These are phyloP conservation scores for Ascoidea asiatica DNA, from an alignment of 805 yeast species.

Conservation along the genomic window DNA sequence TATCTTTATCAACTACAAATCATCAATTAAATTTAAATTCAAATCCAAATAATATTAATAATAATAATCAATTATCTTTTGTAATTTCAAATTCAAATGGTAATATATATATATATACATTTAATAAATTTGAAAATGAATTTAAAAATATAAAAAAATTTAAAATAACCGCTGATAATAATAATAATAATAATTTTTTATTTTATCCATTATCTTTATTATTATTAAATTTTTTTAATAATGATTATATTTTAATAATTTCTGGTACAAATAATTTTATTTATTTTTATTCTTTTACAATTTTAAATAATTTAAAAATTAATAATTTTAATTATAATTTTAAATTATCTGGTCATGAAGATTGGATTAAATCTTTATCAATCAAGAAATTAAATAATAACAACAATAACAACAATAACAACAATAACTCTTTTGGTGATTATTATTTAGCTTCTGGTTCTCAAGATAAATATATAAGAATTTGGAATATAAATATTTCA, in stretches of 20 bases:
- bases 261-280: slow-evolving; percentile 57
- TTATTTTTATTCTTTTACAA: slow-evolving; percentile 36
- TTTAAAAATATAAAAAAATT: slow-evolving; percentile 15
- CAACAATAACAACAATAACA: neutral
- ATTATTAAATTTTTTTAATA: slow-evolving; percentile 6
- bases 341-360: slow-evolving; percentile 79
- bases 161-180: slow-evolving; percentile 10
- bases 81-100: slow-evolving; percentile 60
- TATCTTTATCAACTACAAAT: no score
- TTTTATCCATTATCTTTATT: slow-evolving; percentile 30
- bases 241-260: slow-evolving; percentile 38
- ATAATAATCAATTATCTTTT: slow-evolving; percentile 14
- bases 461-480: slow-evolving; percentile 81
- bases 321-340: slow-evolving; percentile 28
- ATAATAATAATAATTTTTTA: slow-evolving; percentile 20
- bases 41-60: no score
- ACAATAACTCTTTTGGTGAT: slow-evolving; percentile 23
- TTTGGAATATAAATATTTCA: slow-evolving; percentile 66
- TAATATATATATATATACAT: slow-evolving; percentile 34
- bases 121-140: slow-evolving; percentile 10
- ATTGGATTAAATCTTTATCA: slow-evolving; percentile 76
- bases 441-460: slow-evolving; percentile 77
- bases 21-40: no score
- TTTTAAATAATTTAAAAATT: slow-evolving; percentile 4
- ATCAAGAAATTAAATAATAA: slow-evolving; percentile 31